These are phyloP conservation scores for Adansonia grandidieri DNA, from an alignment of 441 rosid species.

Conservation along the genomic window DNA sequence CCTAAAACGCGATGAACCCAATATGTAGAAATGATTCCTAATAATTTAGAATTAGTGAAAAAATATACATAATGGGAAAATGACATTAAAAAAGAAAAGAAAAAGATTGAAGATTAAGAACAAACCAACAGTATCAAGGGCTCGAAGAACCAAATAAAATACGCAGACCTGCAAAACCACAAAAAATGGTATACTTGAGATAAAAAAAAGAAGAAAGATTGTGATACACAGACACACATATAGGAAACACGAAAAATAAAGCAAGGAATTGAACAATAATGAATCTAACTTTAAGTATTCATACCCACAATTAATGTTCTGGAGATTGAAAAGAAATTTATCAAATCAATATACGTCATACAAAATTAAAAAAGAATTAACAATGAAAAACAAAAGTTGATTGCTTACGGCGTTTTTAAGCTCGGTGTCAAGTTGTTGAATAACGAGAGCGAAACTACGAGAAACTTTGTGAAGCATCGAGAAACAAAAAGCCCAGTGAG, in stretches of 20 bases:
- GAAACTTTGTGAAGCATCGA: slow-evolving; percentile 89
- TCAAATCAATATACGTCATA: background rate
- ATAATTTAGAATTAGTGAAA: background rate
- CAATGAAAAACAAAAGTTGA: background rate
- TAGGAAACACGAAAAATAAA: background rate
- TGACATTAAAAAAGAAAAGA: slow-evolving; percentile 8
- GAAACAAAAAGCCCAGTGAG: slow-evolving; percentile 94
- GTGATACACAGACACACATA: too few species aligned
- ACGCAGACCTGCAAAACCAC: slow-evolving; percentile 72
- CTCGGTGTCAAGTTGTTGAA: slow-evolving; percentile 79
- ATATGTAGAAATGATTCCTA: background rate
- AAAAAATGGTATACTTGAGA: slow-evolving; percentile 1
- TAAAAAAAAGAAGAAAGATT: background rate
- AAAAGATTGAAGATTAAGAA: slow-evolving; percentile 30
- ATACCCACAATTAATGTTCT: background rate
- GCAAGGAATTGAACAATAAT: background rate
- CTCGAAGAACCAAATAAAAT: slow-evolving; percentile 94
- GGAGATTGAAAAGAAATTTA: background rate
- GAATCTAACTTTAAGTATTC: background rate
- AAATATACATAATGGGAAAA: slow-evolving; percentile 12
- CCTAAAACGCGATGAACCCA: background rate
- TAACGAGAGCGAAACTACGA: slow-evolving; percentile 82
- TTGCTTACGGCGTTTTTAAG: slow-evolving; percentile 85
- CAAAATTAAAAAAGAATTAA: background rate
- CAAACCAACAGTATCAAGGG: slow-evolving; percentile 96